Conservation (phyloP, 805 yeast species). For the Jamesozyma spencerorum region DNA sequence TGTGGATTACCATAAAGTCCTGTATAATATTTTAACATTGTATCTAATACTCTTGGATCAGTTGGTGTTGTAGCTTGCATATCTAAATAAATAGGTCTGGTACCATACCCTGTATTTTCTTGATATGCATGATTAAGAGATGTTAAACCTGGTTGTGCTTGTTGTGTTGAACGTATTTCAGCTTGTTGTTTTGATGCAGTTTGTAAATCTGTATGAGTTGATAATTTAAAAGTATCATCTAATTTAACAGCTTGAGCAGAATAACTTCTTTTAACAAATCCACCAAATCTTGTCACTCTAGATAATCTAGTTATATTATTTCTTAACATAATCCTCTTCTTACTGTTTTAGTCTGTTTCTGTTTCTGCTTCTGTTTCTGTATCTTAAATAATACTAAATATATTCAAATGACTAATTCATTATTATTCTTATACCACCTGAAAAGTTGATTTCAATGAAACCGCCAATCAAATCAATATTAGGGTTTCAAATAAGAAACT, state of each 20-base stretch:
- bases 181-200: conserved; percentile 27
- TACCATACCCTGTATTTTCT: conserved; percentile 41
- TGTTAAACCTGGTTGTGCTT: conserved; percentile 18
- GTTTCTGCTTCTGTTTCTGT: too few species aligned
- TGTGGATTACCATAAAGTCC: conserved; percentile 98
- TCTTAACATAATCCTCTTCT: too few species aligned
- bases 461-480: too few species aligned
- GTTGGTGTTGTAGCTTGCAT: conserved; percentile 98
- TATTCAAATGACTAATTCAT: too few species aligned
- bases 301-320: too few species aligned
- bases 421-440: too few species aligned
- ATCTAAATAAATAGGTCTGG: conserved; percentile 90
- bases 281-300: too few species aligned
- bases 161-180: conserved; percentile 11
- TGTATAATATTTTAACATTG: conserved; percentile 76
- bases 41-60: conserved; percentile 90
- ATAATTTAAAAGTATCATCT: conserved; percentile 21
- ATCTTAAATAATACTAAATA: too few species aligned
- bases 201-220: conserved; percentile 29
- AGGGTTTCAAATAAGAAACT: too few species aligned
- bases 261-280: background rate
- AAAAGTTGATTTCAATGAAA: too few species aligned
- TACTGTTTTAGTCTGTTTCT: too few species aligned
- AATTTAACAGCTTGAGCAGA: conserved; percentile 21
- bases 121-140: conserved; percentile 34